Conservation (phyloP, 106 monocot genomes). For the Apostasia ramifera region DNA sequence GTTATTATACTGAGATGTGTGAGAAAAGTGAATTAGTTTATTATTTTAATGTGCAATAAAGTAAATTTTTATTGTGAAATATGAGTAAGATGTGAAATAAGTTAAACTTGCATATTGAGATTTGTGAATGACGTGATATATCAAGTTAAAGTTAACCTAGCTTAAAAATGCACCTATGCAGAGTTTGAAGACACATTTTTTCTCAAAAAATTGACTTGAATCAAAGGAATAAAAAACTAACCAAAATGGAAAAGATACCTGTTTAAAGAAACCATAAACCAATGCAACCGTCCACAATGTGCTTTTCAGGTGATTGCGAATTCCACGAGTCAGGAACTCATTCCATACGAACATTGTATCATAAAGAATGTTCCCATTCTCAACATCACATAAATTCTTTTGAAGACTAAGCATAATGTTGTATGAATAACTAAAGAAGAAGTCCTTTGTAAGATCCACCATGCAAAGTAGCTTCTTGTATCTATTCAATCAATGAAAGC, state of each 20-base stretch:
- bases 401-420: slow-evolving; percentile 90
- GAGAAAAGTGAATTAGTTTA: too few species aligned
- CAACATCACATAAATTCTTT: slow-evolving; percentile 57
- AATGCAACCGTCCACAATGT: slow-evolving; percentile 90
- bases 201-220: too few species aligned
- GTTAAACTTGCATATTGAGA: too few species aligned
- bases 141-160: too few species aligned
- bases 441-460: slow-evolving; percentile 96
- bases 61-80: too few species aligned
- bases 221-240: background rate
- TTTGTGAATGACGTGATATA: too few species aligned
- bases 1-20: too few species aligned
- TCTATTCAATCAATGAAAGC: slow-evolving; percentile 41
- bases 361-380: slow-evolving; percentile 47
- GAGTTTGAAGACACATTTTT: too few species aligned
- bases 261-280: slow-evolving; percentile 91
- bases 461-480: slow-evolving; percentile 89
- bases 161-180: too few species aligned
- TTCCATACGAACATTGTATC: slow-evolving; percentile 99
- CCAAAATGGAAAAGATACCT: slow-evolving; percentile 32
- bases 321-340: slow-evolving; percentile 76
- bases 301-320: slow-evolving; percentile 69
- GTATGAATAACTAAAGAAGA: slow-evolving; percentile 99
- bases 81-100: too few species aligned
- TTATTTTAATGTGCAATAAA: too few species aligned